Conservation (phyloP, 768 basidiomycete species). For the Suillus lakei region DNA sequence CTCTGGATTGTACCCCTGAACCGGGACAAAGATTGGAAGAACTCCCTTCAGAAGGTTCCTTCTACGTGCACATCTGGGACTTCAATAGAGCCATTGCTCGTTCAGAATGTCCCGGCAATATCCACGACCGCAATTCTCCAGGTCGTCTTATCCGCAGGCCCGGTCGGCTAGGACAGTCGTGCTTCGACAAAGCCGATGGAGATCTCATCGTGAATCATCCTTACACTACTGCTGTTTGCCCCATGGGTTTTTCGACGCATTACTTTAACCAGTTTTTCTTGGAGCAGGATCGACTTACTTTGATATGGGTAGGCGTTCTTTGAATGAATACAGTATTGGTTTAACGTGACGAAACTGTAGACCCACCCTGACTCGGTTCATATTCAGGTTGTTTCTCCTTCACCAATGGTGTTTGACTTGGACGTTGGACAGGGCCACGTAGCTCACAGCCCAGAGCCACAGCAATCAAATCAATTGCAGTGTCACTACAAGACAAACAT, state of each 20-base stretch:
- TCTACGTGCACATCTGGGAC: constrained; percentile 3
- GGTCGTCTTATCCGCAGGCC: background rate
- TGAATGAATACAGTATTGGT: background rate
- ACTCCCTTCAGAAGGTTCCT: background rate
- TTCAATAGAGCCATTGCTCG: background rate
- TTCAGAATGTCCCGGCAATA: background rate
- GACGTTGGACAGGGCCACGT: background rate
- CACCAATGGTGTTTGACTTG: background rate
- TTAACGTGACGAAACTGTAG: background rate
- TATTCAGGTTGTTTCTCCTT: background rate
- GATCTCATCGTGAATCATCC: background rate
- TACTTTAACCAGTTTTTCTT: background rate
- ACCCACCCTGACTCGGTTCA: background rate
- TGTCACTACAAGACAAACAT: background rate
- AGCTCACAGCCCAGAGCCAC: background rate
- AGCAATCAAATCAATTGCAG: background rate
- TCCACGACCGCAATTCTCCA: background rate
- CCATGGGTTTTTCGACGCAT: background rate
- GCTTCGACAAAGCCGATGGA: background rate
- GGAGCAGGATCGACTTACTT: background rate
- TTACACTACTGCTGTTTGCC: background rate
- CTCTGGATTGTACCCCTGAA: background rate
- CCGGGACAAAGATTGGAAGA: background rate
- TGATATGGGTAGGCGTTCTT: background rate
- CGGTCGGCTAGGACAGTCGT: background rate